A percentile compares a stretch with the other conserved stretches of the same genome.
Evolutionary conservation across 768 basidiomycete genomes (phyloP).

Genomic region (Phaeotremella skinneri): DNA sequence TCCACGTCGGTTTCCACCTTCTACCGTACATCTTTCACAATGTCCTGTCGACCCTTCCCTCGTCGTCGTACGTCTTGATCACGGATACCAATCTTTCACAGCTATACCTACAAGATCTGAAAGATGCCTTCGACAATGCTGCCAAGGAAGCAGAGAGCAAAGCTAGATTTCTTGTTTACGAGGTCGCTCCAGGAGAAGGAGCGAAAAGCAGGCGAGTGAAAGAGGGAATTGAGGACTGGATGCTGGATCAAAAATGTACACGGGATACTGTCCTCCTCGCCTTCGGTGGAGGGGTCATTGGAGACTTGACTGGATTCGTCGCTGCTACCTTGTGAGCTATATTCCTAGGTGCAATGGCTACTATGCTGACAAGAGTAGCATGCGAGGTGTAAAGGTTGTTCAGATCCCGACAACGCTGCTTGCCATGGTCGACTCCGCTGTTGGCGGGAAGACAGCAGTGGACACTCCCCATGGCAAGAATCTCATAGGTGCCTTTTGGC

Average conservation of each 20-base stretch:
- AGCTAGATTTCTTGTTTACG: conserved; percentile 67
- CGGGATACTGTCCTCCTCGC: conserved; percentile 90
- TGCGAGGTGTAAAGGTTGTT: conserved; percentile 92
- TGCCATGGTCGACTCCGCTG: conserved; percentile 97
- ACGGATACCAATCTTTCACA: conserved; percentile 88
- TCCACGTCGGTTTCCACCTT: conserved; percentile 92
- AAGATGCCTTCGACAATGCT: conserved; percentile 61
- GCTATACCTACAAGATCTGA: conserved; percentile 70
- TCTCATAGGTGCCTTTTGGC: conserved; percentile 97
- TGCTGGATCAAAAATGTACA: conserved; percentile 82
- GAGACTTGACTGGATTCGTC: conserved; percentile 93
- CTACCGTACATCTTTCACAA: conserved; percentile 68
- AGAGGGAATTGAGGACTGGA: conserved; percentile 88
- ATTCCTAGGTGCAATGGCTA: not conserved
- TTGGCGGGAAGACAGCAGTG: conserved; percentile 99
- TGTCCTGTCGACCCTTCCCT: conserved; percentile 66
- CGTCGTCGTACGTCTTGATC: conserved; percentile 84
- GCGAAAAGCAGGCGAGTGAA: conserved; percentile 89
- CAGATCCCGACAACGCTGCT: conserved; percentile 96
- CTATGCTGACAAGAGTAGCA: conserved; percentile 57
- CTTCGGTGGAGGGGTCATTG: conserved; percentile 94
- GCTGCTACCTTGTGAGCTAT: conserved; percentile 87
- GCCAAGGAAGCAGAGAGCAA: conserved; percentile 39
- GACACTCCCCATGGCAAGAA: conserved; percentile 99
- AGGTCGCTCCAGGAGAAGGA: conserved; percentile 86